Conservation (phyloP, 2,329 filamentous ascomycete species). For the Trichoderma arundinaceum region DNA sequence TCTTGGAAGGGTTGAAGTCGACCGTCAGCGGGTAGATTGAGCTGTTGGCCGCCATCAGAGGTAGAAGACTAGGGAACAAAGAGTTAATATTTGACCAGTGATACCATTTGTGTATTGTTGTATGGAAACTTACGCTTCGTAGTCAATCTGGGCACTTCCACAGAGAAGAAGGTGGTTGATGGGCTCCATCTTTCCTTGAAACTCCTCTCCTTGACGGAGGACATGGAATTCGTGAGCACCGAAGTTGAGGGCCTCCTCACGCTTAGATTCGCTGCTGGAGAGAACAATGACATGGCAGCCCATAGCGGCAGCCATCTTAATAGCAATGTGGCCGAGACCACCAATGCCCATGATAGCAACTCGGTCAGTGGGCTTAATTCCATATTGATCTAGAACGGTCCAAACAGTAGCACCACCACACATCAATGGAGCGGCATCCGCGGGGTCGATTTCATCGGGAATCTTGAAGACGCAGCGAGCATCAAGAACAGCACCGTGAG, state of each 20-base stretch:
- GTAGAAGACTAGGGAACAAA: not conserved
- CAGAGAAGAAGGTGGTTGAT: conserved; percentile 63
- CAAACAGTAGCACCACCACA: conserved; percentile 75
- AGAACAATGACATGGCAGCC: conserved; percentile 66
- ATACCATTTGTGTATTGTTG: not conserved
- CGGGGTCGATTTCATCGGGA: conserved; percentile 49
- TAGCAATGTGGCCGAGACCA: conserved; percentile 71
- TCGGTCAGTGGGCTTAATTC: conserved; percentile 69
- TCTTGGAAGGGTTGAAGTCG: conserved; percentile 58
- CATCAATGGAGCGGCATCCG: conserved; percentile 65
- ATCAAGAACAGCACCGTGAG: conserved; percentile 42
- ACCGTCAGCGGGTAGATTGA: conserved; percentile 50
- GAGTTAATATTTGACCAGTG: not conserved
- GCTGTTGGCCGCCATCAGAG: conserved; percentile 30
- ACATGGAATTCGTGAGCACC: conserved; percentile 59
- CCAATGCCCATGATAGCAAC: conserved; percentile 73
- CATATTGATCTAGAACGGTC: conserved; percentile 65
- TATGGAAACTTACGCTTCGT: conserved; percentile 13
- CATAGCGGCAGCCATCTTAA: conserved; percentile 71
- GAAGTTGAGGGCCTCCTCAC: conserved; percentile 60
- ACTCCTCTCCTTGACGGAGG: conserved; percentile 54
- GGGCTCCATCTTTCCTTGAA: conserved; percentile 59
- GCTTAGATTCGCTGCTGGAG: conserved; percentile 59
- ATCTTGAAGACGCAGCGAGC: conserved; percentile 57
- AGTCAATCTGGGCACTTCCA: conserved; percentile 33